Base-by-base conservation (phyloP, 2,329 filamentous ascomycete species). In the Diaporthe velutina region DNA sequence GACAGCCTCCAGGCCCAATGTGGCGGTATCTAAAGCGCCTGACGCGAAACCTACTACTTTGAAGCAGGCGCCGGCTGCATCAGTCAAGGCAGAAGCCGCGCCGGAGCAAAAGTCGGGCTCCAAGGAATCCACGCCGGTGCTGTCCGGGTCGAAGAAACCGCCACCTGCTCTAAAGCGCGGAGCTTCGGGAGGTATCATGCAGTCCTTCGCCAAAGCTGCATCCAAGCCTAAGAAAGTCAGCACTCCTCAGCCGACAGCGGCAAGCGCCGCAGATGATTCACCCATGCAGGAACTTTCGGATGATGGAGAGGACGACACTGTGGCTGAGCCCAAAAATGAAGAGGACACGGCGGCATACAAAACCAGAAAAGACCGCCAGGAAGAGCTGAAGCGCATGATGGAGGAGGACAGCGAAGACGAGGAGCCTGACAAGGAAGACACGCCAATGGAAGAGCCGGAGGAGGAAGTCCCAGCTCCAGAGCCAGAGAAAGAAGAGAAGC, bases 151-250 rank as follows among this genome's bases (percentile, higher is more conserved):
- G 13, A 89, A 87, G 79, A 87, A 85, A 67, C 71, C 80, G 4
- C 74, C 80, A 5, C 78, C 84, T 22, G 64, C 83, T 0, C 77
- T 88, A 3, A 95, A 94, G 80, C 90, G 90, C 73, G 89, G 90
- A 71, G 87, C 85, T 22, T 90, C 92, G 17, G 85, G 84, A 3
- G 90, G 90, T 75, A 90, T 97, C 35, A 95, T 97, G 87, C 92
- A 93, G 75, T 93, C 94, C 0, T 97, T 97, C 81, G 93, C 94
- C 19, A 94, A 93, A 79, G 86, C 87, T 7, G 83, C 86, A 0
- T 79, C 83, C 5, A 87, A 86, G 78, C 86, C 92, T 6, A 94
- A 92, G 81, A 83, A 77, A 73, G 77, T 78, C n/a, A 75, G 77
- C 17, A 74, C 78, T 1, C 73, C 79, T 17, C 74, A 85, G 75